Evolutionary conservation across 1,139 yeast species (phyloP), one percentile per base, ranked within the genome.

Genomic region (Yamadazyma trypodendri): DNA sequence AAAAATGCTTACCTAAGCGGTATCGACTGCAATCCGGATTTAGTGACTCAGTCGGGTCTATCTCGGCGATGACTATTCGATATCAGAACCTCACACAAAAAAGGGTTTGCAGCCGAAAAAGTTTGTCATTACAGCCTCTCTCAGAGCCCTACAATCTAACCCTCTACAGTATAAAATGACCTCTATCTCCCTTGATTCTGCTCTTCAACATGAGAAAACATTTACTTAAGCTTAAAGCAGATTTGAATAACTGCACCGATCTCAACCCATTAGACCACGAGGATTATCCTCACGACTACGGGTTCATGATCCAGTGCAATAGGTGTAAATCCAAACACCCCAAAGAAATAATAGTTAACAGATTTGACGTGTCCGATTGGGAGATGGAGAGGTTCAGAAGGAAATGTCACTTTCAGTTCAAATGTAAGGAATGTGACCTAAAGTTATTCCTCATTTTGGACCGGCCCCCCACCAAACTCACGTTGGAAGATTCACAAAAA

Each of bases 251-350:
- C 33, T 81, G 87, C 32, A 78, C 84, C 1, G 76, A 72, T 31
- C 61, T 86, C 9, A 60, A 60, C 31, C 85, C 90, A 11, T 61
- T 69, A 7, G 95, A 89, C 51, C 60, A 79, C 0, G 67, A 70
- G 3, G 71, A 66, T 12, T 58, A 67, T 3, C 88, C 92, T 3
- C 86, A 78, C 50, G 89, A 84, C 48, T 88, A 81, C 60, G 74
- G 81, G 2, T 84, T 89, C 61, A 69, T 65, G 41, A 68, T 88
- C 12, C 73, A 73, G 45, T 89, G 97, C 58, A 77, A 81, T 28
- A 88, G 76, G 33, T 92, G 98, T 61, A 75, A 88, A 46, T 94
- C 84, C 41, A 60, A 58, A 8, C 95, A 89, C 57, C 79, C 78
- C 28, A 87, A 88, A 52, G 77, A 78, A 13, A 75, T 89, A 18